These are phyloP conservation scores for Cystofilobasidium capitatum DNA, from an alignment of 768 basidiomycete species.

Conservation along the genomic window DNA sequence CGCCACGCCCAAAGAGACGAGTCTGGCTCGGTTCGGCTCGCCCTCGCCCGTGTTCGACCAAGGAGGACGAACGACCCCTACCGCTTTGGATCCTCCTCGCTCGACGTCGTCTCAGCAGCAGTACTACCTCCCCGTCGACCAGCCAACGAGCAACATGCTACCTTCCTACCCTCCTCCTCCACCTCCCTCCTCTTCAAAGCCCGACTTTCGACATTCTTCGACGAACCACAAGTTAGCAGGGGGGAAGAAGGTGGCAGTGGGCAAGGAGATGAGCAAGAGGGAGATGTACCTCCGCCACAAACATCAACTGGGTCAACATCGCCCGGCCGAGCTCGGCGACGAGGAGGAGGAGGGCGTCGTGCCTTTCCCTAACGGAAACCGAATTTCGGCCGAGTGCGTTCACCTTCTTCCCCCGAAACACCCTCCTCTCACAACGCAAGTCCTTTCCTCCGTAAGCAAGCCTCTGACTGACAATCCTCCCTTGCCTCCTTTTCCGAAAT, in stretches of 20 bases:
- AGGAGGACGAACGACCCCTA: background rate
- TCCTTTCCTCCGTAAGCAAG: background rate
- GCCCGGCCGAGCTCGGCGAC: background rate
- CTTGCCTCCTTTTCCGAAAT: background rate
- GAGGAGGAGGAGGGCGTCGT: conserved; percentile 1
- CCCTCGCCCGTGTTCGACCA: too few relatives aligned
- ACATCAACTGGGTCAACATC: background rate
- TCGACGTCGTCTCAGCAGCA: background rate
- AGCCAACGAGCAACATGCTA: background rate
- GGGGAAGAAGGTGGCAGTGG: background rate
- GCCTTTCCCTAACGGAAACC: background rate
- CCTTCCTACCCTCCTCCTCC: conserved; percentile 13
- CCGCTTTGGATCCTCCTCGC: background rate
- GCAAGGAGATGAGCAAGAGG: conserved; percentile 1
- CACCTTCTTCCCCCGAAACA: background rate
- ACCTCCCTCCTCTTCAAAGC: background rate
- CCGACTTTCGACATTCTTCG: background rate
- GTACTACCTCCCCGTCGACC: background rate
- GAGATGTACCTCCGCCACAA: conserved; percentile 4
- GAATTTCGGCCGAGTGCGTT: conserved; percentile 1
- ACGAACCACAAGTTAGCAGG: too few relatives aligned
- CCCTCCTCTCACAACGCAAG: background rate
- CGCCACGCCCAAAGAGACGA: too few relatives aligned
- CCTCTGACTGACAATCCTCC: background rate
- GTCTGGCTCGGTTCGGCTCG: too few relatives aligned